Percentiles rank a stretch among this genome's conserved stretches.
phyloP scores from a whole-genome alignment of 805 yeast genomes.

The Metschnikowia lochheadii region DNA sequence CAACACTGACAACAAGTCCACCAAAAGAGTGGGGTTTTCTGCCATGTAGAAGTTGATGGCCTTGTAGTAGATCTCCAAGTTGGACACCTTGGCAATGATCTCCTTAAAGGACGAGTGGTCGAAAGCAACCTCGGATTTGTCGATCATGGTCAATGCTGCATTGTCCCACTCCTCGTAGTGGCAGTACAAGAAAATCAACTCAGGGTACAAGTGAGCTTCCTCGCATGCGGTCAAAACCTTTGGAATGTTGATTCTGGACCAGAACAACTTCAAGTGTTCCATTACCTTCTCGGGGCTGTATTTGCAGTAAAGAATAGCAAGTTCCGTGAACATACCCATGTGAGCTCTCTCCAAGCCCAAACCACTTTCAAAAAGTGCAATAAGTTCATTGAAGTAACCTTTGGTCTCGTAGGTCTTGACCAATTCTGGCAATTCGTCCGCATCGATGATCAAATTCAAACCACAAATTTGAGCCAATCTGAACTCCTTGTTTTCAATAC shows the following conservation, averaged over 20 bases:
- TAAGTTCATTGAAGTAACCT: constrained; percentile 89
- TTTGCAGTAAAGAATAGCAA: constrained; percentile 86
- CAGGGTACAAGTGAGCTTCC: constrained; percentile 93
- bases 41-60: constrained; percentile 92
- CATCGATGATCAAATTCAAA: constrained; percentile 92
- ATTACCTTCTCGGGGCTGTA: constrained; percentile 85
- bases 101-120: constrained; percentile 95
- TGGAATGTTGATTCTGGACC: constrained; percentile 98
- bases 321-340: constrained; percentile 99
- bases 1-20: constrained; percentile 79
- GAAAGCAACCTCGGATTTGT: constrained; percentile 85
- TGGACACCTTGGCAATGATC: constrained; percentile 88
- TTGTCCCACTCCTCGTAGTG: constrained; percentile 99
- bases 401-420: constrained; percentile 82
- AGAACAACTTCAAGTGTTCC: constrained; percentile 95
- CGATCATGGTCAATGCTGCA: constrained; percentile 95
- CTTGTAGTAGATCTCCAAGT: constrained; percentile 93
- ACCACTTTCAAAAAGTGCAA: constrained; percentile 91
- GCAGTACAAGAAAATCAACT: constrained; percentile 90
- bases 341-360: constrained; percentile 97
- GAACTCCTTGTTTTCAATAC: constrained; percentile 92
- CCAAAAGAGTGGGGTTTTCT: constrained; percentile 86
- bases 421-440: constrained; percentile 90
- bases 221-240: constrained; percentile 94
- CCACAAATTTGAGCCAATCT: constrained; percentile 98